Percentiles rank a stretch among this genome's conserved stretches.
Conservation (phyloP, 164 flowering plant species). For the Taxillus chinensis region DNA sequence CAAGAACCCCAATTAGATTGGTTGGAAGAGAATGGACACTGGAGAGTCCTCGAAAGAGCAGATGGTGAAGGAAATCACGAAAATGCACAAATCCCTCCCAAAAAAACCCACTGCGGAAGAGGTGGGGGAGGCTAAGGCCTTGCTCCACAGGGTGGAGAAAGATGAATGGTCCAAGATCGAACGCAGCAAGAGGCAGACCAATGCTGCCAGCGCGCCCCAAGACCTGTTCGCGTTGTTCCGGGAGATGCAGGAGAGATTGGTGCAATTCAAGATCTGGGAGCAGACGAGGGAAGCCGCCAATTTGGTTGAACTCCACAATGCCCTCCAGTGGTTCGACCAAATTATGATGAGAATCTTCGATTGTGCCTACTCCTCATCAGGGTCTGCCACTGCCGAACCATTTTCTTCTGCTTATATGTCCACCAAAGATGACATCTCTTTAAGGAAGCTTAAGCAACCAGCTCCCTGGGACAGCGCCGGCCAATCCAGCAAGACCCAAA, state of each 20-base stretch:
- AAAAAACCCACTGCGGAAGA: slow-evolving; percentile 49
- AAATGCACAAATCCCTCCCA: slow-evolving; percentile 61
- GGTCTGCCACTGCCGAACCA: slow-evolving; percentile 3
- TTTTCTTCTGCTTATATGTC: slow-evolving; percentile 13
- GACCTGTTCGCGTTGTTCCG: slow-evolving; percentile 30
- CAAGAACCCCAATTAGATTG: no score
- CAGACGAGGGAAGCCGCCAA: slow-evolving; percentile 34
- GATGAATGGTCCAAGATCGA: slow-evolving; percentile 52
- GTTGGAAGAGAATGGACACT: no score
- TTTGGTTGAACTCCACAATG: slow-evolving; percentile 32
- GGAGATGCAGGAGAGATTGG: slow-evolving; percentile 30
- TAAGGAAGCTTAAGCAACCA: slow-evolving; percentile 33
- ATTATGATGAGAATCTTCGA: slow-evolving; percentile 38
- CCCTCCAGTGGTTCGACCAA: slow-evolving; percentile 26
- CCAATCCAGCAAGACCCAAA: slow-evolving; percentile 20
- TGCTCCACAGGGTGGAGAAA: slow-evolving; percentile 56
- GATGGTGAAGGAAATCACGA: slow-evolving; percentile 57
- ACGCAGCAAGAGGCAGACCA: slow-evolving; percentile 20
- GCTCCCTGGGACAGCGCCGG: slow-evolving; percentile 31
- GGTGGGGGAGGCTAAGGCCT: slow-evolving; percentile 44
- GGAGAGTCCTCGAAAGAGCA: slow-evolving; percentile 14
- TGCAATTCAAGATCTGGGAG: slow-evolving; percentile 24
- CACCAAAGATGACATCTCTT: slow-evolving; percentile 55
- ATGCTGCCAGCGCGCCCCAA: slow-evolving; percentile 20
- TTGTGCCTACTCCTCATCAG: slow-evolving; percentile 25